Percentiles rank a stretch among this genome's conserved stretches.
phyloP scores from a whole-genome alignment of 2,329 filamentous ascomycete species.

The Claviceps capensis region DNA sequence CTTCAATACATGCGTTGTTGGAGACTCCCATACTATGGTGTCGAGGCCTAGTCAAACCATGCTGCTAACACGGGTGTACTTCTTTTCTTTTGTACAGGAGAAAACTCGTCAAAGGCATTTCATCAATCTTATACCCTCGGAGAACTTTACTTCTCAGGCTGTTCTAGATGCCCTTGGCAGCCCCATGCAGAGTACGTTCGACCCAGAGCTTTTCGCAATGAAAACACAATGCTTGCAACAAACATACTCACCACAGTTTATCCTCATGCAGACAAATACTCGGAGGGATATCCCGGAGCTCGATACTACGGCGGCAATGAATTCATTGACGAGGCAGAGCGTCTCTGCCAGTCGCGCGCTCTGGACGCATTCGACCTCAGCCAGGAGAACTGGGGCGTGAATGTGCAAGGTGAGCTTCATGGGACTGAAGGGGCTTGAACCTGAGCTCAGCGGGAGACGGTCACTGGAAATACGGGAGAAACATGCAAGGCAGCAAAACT shows the following conservation, averaged over 20 bases:
- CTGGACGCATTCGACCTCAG: slow-evolving; percentile 77
- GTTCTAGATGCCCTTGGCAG: slow-evolving; percentile 85
- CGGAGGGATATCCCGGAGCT: slow-evolving; percentile 91
- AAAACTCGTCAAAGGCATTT: slow-evolving; percentile 95
- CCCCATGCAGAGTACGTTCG: slow-evolving; percentile 73
- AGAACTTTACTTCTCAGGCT: slow-evolving; percentile 90
- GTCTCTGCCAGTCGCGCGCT: slow-evolving; percentile 79
- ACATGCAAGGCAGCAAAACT: not conserved
- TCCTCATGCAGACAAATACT: slow-evolving; percentile 67
- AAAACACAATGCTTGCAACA: not conserved
- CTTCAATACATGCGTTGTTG: too few relatives aligned
- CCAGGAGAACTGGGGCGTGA: slow-evolving; percentile 85
- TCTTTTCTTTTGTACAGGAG: slow-evolving; percentile 44
- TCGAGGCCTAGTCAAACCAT: too few relatives aligned
- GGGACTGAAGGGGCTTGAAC: not conserved
- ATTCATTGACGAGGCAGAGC: slow-evolving; percentile 83
- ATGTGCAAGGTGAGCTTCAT: slow-evolving; percentile 66
- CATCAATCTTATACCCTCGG: slow-evolving; percentile 91
- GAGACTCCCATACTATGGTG: too few relatives aligned
- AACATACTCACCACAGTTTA: not conserved
- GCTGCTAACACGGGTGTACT: not conserved
- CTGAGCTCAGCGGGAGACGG: not conserved
- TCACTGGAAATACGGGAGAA: not conserved
- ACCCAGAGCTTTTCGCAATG: not conserved
- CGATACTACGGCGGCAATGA: slow-evolving; percentile 96